phyloP scores from a whole-genome alignment of 768 basidiomycete genomes.

The Lactifluus hygrophoroides region DNA sequence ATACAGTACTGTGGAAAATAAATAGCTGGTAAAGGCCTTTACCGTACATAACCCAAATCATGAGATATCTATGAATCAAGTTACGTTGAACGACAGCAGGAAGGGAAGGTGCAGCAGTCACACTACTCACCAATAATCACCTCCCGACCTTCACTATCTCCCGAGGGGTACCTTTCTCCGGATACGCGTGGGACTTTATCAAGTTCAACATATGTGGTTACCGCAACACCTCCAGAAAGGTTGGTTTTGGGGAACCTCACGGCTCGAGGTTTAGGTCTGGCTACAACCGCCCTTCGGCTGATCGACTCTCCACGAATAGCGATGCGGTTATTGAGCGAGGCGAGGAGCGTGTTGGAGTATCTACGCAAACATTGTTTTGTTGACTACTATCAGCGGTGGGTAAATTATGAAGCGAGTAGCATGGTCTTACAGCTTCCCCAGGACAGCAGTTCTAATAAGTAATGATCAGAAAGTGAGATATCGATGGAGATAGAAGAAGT shows the following conservation, averaged over 20 bases:
- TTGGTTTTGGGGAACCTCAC: not conserved
- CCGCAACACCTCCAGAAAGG: not conserved
- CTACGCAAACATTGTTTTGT: not conserved
- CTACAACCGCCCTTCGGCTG: not conserved
- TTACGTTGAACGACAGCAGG: not conserved
- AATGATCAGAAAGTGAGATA: not conserved
- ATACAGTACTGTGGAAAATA: not conserved
- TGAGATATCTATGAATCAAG: not conserved
- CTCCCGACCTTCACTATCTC: not conserved
- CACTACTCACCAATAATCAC: not conserved
- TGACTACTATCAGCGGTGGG: not conserved
- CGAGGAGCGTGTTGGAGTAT: constrained; percentile 24
- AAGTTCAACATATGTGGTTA: not conserved
- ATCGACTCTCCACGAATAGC: not conserved
- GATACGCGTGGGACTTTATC: not conserved
- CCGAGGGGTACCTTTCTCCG: not conserved
- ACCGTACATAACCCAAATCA: not conserved
- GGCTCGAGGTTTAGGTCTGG: not conserved
- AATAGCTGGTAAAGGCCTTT: not conserved
- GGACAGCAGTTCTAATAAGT: not conserved
- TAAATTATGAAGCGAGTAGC: not conserved
- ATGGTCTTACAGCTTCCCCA: constrained; percentile 4
- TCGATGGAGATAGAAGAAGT: not conserved
- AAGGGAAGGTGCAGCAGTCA: not conserved
- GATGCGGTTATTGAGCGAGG: constrained; percentile 21